phyloP scores from a whole-genome alignment of 768 basidiomycete genomes.

The Mrakia gelida region DNA sequence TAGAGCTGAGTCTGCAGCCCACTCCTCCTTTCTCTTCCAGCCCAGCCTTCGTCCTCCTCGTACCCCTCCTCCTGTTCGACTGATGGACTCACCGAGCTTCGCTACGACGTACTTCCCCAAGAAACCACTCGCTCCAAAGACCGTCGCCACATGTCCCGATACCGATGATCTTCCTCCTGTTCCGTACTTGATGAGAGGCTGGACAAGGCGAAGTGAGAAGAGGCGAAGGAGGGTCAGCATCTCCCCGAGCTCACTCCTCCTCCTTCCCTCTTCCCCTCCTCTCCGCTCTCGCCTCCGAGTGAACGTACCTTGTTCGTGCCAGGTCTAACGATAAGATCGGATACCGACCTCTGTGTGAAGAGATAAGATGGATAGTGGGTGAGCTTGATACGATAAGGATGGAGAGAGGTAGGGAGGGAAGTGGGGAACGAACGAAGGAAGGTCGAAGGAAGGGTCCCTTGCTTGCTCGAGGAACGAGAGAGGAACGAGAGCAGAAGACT shows the following conservation, averaged over 20 bases:
- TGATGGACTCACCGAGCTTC: constrained; percentile 72
- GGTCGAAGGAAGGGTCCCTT: neutral
- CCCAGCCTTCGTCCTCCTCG: neutral
- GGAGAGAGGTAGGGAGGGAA: neutral
- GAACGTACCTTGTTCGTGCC: neutral
- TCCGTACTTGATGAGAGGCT: constrained; percentile 67
- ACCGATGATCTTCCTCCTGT: constrained; percentile 64
- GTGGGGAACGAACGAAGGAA: neutral
- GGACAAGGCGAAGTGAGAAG: neutral
- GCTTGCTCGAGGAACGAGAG: neutral
- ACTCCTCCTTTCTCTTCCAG: neutral
- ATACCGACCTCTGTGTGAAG: neutral
- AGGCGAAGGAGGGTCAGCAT: neutral
- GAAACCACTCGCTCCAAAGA: constrained; percentile 95
- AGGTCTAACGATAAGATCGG: neutral
- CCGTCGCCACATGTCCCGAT: constrained; percentile 87
- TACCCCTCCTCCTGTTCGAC: neutral
- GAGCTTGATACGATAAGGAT: neutral
- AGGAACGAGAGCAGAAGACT: neutral
- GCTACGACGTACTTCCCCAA: constrained; percentile 88
- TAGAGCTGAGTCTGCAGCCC: too few species aligned
- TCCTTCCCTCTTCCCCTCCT: too few species aligned
- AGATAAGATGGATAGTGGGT: neutral
- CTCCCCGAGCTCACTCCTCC: neutral
- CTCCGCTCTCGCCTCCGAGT: too few species aligned